Evolutionary conservation across 495 filamentous ascomycete species (phyloP).

Genomic region (Penicillium nucicola): DNA sequence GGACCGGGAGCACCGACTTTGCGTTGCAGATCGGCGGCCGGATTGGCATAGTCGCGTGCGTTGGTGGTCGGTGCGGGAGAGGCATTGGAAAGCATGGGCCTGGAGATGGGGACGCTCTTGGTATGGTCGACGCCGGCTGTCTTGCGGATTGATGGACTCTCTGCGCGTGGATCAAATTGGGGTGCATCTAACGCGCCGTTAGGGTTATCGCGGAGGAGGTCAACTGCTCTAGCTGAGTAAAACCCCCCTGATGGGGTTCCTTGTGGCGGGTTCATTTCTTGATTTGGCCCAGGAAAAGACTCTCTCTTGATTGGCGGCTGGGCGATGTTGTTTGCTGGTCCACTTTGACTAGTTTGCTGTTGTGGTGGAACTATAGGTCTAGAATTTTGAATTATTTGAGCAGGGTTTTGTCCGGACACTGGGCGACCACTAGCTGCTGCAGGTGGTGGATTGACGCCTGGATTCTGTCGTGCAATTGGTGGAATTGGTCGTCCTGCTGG

Average conservation of each 20-base stretch:
- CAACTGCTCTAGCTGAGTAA: conserved; percentile 71
- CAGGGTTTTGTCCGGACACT: conserved; percentile 12
- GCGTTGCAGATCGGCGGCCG: conserved; percentile 62
- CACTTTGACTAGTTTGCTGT: conserved; percentile 7
- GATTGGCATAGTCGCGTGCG: conserved; percentile 60
- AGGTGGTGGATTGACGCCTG: conserved; percentile 11
- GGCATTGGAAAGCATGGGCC: conserved; percentile 31
- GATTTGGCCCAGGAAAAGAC: conserved; percentile 16
- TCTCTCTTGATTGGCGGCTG: conserved; percentile 30
- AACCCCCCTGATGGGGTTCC: conserved; percentile 56
- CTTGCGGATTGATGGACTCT: conserved; percentile 84
- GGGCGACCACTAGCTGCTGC: conserved; percentile 16
- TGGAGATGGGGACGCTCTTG: conserved; percentile 63
- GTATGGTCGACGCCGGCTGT: conserved; percentile 85
- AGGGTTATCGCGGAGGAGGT: conserved; percentile 45
- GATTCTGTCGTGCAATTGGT: conserved; percentile 21
- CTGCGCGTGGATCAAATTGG: conserved; percentile 75
- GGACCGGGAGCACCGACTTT: conserved; percentile 69
- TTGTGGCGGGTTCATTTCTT: conserved; percentile 30
- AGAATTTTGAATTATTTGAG: conserved; percentile 22
- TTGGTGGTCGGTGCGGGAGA: conserved; percentile 21
- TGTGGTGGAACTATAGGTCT: conserved; percentile 22
- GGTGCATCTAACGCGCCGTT: conserved; percentile 46
- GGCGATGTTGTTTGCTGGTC: conserved; percentile 8
- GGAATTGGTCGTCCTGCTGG: conserved; percentile 23